Conservation (phyloP, 2,329 filamentous ascomycete genomes). For the Albifimbria verrucaria region DNA sequence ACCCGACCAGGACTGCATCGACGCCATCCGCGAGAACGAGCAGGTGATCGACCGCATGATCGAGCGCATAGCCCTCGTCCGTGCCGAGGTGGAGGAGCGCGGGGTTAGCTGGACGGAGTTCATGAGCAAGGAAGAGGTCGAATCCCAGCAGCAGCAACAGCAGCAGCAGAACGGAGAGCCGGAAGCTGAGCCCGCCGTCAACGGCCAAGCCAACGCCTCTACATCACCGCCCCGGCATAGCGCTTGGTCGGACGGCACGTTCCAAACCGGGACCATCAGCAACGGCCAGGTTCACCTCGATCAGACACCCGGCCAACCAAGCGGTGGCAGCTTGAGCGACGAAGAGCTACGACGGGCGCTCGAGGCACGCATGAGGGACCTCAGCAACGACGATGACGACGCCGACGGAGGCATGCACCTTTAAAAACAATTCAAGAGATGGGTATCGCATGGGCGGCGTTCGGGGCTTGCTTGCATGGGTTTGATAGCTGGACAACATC, state of each 20-base stretch:
- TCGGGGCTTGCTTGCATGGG: conserved; percentile 12
- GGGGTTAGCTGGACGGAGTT: conserved; percentile 58
- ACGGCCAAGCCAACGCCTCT: conserved; percentile 11
- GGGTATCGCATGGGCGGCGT: conserved; percentile 17
- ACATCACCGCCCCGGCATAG: conserved; percentile 22
- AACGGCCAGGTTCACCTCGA: conserved; percentile 48
- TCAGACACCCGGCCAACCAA: conserved; percentile 14
- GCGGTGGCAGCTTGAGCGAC: conserved; percentile 51
- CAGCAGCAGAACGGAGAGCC: conserved; percentile 12
- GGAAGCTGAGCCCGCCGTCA: conserved; percentile 9
- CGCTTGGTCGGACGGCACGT: conserved; percentile 62
- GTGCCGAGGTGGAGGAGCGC: conserved; percentile 59
- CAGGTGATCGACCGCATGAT: conserved; percentile 65
- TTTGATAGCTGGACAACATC: conserved; percentile 2
- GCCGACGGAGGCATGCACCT: conserved; percentile 61
- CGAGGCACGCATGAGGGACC: conserved; percentile 49
- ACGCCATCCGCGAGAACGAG: conserved; percentile 72
- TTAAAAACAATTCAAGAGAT: conserved; percentile 23
- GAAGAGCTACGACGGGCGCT: conserved; percentile 56
- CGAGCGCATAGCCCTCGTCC: conserved; percentile 61
- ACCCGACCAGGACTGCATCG: conserved; percentile 67
- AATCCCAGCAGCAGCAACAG: conserved; percentile 27
- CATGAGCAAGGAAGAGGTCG: conserved; percentile 40
- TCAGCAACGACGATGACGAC: conserved; percentile 40
- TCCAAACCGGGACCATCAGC: conserved; percentile 56